phyloP scores from a whole-genome alignment of 768 basidiomycete genomes.

The Clavaria fumosa region DNA sequence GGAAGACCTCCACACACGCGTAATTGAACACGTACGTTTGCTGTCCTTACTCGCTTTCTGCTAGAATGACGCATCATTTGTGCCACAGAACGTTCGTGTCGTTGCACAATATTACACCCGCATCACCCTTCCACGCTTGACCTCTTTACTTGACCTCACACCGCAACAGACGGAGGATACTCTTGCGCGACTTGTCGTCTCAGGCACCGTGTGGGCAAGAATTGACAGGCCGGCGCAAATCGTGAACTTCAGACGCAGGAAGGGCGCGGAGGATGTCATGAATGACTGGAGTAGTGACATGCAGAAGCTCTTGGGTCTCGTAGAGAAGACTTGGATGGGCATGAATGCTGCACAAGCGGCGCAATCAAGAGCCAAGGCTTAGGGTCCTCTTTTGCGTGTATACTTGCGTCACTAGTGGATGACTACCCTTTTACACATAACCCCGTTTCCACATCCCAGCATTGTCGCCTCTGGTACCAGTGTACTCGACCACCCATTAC shows the following conservation, averaged over 20 bases:
- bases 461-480: too few species aligned
- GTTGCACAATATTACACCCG: slow-evolving; percentile 91
- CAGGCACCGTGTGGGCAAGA: slow-evolving; percentile 85
- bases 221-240: slow-evolving; percentile 86
- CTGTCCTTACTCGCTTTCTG: neutral
- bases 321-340: slow-evolving; percentile 99
- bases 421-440: too few species aligned
- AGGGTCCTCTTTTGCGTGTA: too few species aligned
- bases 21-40: slow-evolving; percentile 82
- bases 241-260: slow-evolving; percentile 73
- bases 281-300: slow-evolving; percentile 98
- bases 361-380: slow-evolving; percentile 34
- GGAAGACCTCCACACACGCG: slow-evolving; percentile 90
- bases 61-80: neutral
- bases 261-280: slow-evolving; percentile 82
- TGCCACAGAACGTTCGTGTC: slow-evolving; percentile 79
- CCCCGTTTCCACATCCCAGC: too few species aligned
- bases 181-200: slow-evolving; percentile 79
- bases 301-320: slow-evolving; percentile 75
- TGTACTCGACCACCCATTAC: too few species aligned
- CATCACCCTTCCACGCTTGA: slow-evolving; percentile 72
- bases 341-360: slow-evolving; percentile 85
- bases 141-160: slow-evolving; percentile 75
- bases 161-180: slow-evolving; percentile 74
- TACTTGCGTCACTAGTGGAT: too few species aligned